Base-by-base conservation (phyloP, 495 filamentous ascomycete genomes). In the Xanthoparmelia taractica region DNA sequence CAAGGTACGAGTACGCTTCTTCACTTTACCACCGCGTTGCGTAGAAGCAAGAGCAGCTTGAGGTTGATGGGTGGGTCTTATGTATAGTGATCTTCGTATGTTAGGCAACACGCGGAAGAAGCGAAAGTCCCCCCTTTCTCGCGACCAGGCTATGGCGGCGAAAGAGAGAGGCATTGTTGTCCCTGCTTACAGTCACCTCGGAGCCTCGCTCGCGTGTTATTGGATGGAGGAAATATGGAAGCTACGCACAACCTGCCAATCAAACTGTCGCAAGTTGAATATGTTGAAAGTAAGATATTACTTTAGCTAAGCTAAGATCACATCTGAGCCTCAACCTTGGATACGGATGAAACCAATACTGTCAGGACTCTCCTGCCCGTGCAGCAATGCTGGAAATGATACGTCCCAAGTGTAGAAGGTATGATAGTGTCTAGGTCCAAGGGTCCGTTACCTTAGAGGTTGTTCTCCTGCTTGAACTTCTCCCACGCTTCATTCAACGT, bases 401-500 rank as follows among this genome's bases (percentile, higher is more conserved):
- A 17, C 13, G 15, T 33, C 8, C 29, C 29, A 5, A 33, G 17
- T 15, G 50, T 29, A 20, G 17, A 29, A 33, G 50, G 20, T 10
- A 1, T 54, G 29, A 31, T 15, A 15, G 13, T 33, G 27, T 31
- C 17, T 4, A 52, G 17, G 18, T 17, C 6, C 11, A 23, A 17
- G 12, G 27, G 12, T 31, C 27, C 27, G 18, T 18, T 47, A 18
- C 20, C 31, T 72, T 79, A 93, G 61, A 93, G 75, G 7, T 83
- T 83, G 74, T 97, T 97, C 70, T 98, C 92, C 63, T 79, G 78
- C 76, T 93, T 94, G 77, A 98, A 98, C 74, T 92, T 96, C 72
- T 98, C 94, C 94, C 94, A 98, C 10, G 92, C 91, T 75, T 97
- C 95, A 71, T 98, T 98, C 72, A 98, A 78, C 20, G 91, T 88